A percentile compares a stretch with the other conserved stretches of the same genome.
Conservation (phyloP, 2,329 filamentous ascomycete species). For the Aschersonia sp. region DNA sequence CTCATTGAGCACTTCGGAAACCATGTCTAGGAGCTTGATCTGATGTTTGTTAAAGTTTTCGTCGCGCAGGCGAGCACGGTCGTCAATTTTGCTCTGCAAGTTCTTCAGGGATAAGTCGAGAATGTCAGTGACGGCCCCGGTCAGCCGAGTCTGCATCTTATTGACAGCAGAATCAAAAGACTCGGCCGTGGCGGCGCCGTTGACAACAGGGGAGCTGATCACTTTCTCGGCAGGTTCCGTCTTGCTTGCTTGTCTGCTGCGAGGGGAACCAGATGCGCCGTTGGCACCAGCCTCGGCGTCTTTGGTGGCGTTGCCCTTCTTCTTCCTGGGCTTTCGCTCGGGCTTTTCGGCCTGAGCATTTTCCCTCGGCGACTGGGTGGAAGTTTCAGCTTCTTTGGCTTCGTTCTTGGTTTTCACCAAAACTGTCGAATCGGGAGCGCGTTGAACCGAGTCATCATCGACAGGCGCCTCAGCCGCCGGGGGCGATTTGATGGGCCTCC, state of each 20-base stretch:
- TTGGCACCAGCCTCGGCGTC: slow-evolving; percentile 9
- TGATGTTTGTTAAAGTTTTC: slow-evolving; percentile 37
- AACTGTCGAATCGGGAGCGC: slow-evolving; percentile 13
- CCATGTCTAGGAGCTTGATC: slow-evolving; percentile 39
- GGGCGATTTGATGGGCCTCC: slow-evolving; percentile 18
- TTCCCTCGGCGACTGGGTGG: slow-evolving; percentile 22
- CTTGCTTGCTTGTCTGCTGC: not conserved
- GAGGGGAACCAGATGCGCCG: slow-evolving; percentile 14
- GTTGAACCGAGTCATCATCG: slow-evolving; percentile 13
- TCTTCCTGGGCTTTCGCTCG: slow-evolving; percentile 49
- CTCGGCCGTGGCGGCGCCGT: slow-evolving; percentile 15
- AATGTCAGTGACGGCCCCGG: slow-evolving; percentile 29
- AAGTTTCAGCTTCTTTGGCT: slow-evolving; percentile 32
- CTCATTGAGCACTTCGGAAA: slow-evolving; percentile 44
- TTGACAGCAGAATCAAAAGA: slow-evolving; percentile 38
- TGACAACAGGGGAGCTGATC: not conserved
- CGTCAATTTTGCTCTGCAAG: slow-evolving; percentile 47
- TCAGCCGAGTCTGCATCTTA: slow-evolving; percentile 37
- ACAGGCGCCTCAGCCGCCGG: slow-evolving; percentile 10
- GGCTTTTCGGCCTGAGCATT: slow-evolving; percentile 34
- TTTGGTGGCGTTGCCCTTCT: slow-evolving; percentile 41
- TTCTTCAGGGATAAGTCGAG: slow-evolving; percentile 45
- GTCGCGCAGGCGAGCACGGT: slow-evolving; percentile 44
- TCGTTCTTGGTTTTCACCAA: slow-evolving; percentile 27
- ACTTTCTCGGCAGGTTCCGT: not conserved